Evolutionary conservation across 257 asterid genomes (phyloP).

Genomic region (Anisodus acutangulus): DNA sequence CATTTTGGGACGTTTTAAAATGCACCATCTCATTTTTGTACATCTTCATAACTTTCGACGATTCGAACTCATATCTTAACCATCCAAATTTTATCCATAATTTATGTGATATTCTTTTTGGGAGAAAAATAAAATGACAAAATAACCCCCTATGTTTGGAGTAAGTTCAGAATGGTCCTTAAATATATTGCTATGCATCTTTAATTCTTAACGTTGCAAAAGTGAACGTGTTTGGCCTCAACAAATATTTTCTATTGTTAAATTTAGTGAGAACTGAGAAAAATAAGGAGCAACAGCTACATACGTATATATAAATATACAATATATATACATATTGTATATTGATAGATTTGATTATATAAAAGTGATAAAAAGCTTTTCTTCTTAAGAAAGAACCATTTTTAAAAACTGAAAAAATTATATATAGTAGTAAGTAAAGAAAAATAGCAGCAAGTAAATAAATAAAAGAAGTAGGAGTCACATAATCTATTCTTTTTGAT

Average conservation of each 20-base stretch:
- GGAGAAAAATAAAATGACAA: no score
- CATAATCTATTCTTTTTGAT: background rate
- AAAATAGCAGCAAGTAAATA: background rate
- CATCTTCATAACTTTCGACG: background rate
- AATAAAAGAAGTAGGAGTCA: background rate
- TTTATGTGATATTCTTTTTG: background rate
- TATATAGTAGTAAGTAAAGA: background rate
- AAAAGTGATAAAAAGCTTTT: background rate
- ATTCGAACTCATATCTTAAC: no score
- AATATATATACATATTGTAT: background rate
- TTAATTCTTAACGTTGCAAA: no score
- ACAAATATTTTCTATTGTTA: no score
- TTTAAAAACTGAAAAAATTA: background rate
- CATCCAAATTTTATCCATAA: no score
- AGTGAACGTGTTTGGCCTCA: no score
- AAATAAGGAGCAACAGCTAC: no score
- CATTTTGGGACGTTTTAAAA: background rate
- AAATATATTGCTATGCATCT: no score
- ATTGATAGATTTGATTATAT: background rate
- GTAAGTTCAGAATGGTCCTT: no score
- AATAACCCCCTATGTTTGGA: no score
- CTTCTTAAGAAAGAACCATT: background rate
- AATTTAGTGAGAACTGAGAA: no score
- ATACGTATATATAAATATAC: no score
- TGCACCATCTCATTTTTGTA: background rate